Evolutionary conservation across 1,284 basidiomycete genomes (phyloP), one percentile per base, ranked within the genome.

Genomic region (Mycena sp.): DNA sequence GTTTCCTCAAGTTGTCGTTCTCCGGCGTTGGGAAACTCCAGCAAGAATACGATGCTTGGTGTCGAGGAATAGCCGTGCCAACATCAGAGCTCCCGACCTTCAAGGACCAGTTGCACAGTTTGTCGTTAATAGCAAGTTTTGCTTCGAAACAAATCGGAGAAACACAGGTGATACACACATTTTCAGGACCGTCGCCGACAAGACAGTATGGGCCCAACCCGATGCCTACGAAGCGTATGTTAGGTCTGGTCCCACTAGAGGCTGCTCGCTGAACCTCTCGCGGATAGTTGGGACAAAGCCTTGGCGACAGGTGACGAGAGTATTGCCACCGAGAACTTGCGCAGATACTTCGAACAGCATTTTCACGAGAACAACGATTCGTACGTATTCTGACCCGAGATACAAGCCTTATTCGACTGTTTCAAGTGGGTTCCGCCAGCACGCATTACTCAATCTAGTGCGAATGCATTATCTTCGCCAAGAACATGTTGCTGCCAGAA

Each of bases 321-420:
- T 56, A 76, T 87, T 13, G 92, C 93, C 0, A 85, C 88, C 4
- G 93, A 95, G 75, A 91, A 88, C 74, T 79, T 95, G 54, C 86
- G 93, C 52, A 83, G 88, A 63, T 95, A 93, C 79, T 95, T 95
- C 74, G 93, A 95, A 77, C 93, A 95, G 74, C 90, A 89, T 75
- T 95, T 95, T 76, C 91, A 94, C 75, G 89, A 92, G 65, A 86
- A 84, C 25, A 91, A 89, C 73, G 93, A 95, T 79, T 94, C 93
- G 92, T 94, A 73, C 76, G 93, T 78, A 14, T 39, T 62, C 50
- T 54, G 44, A 54, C 20, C 54, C 18, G n/a, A 41, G 39, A 13
- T 56, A 39, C 38, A 38, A 62, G 37, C 39, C 22, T 55, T 60
- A 37, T 62, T 69, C n/a, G 74, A 66, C 62, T 62, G 48, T 59